Conservation (phyloP, 2,329 filamentous ascomycete genomes). For the Ophiobolus disseminans region DNA sequence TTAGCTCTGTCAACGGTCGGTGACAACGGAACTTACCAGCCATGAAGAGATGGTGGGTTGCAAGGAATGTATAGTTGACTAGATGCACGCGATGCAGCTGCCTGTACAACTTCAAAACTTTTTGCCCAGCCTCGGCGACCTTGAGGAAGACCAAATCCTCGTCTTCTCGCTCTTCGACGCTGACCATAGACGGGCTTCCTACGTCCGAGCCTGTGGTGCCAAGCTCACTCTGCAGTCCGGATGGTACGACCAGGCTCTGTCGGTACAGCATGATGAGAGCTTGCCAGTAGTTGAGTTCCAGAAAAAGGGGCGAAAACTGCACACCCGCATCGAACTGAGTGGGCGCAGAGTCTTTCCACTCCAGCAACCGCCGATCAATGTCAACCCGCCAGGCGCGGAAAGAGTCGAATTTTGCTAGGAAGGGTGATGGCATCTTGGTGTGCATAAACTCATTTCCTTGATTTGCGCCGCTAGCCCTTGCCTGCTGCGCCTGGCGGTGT, state of each 20-base stretch:
- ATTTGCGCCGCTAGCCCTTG: slow-evolving; percentile 70
- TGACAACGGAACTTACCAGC: slow-evolving; percentile 66
- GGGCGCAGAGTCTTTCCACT: slow-evolving; percentile 87
- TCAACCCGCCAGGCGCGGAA: slow-evolving; percentile 89
- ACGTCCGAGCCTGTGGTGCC: slow-evolving; percentile 64
- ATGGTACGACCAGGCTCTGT: slow-evolving; percentile 85
- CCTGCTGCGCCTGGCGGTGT: slow-evolving; percentile 85
- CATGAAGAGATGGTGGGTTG: slow-evolving; percentile 97
- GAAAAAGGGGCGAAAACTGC: slow-evolving; percentile 84
- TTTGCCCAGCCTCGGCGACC: slow-evolving; percentile 92
- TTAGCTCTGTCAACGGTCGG: slow-evolving; percentile 18
- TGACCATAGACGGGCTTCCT: slow-evolving; percentile 66
- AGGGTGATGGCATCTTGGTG: slow-evolving; percentile 81
- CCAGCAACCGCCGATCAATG: slow-evolving; percentile 79
- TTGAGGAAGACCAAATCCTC: slow-evolving; percentile 93
- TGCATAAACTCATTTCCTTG: slow-evolving; percentile 75
- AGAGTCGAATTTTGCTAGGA: slow-evolving; percentile 80
- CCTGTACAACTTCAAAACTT: slow-evolving; percentile 87
- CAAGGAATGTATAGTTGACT: slow-evolving; percentile 95
- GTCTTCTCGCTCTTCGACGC: slow-evolving; percentile 74
- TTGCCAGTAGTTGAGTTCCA: slow-evolving; percentile 98
- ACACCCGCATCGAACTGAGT: slow-evolving; percentile 82
- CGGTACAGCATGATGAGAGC: slow-evolving; percentile 95
- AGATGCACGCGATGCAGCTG: slow-evolving; percentile 86
- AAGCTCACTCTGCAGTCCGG: slow-evolving; percentile 81